Evolutionary conservation across 78 protist genomes (phyloP), one percentile per base, ranked within the genome.

Genomic region (Dictyostelium purpureum): DNA sequence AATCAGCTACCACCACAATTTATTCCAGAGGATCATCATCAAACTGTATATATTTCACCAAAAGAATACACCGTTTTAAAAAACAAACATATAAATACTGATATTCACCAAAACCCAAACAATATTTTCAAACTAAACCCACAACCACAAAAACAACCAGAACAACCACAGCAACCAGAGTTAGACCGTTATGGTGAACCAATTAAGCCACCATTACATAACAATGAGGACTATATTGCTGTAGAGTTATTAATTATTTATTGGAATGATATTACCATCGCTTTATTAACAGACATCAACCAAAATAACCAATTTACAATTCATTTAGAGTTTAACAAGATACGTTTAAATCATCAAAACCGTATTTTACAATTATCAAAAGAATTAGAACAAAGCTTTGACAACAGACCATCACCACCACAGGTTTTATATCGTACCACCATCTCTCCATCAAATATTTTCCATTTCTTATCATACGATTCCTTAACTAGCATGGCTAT

Each of bases 261-360:
- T 74, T 74, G 33, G 51, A 24, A 14, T 16, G 80, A 74, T 49
- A 28, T 82, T 12, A 52, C 90, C 2, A 56, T 82, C 3, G 90
- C 90, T 10, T 40, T 82, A 31, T 14, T 82, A 0, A 38, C 80
- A 28, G 65, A 82, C n/a, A 19, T 57, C 6, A 35, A 21, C 28
- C 28, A 73, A 28, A 77, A 47, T 56, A 52, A 51, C 45, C 52
- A 38, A 40, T 18, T 26, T 45, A 59, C 38, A 28, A 82, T 67
- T 35, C 80, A 74, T 51, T 74, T 74, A 49, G 80, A 74, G 33
- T 74, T 82, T 12, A 82, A 82, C 28, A 82, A 82, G 79, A 70
- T 82, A 28, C n/a, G 51, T 28, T 56, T 77, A 16, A 77, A 52
- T 77, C 52, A 57, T 77, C 54, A 77, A 14, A 52, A 37, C 5